Conservation (phyloP, 306 rosid species). For the Cucurbita moschata region DNA sequence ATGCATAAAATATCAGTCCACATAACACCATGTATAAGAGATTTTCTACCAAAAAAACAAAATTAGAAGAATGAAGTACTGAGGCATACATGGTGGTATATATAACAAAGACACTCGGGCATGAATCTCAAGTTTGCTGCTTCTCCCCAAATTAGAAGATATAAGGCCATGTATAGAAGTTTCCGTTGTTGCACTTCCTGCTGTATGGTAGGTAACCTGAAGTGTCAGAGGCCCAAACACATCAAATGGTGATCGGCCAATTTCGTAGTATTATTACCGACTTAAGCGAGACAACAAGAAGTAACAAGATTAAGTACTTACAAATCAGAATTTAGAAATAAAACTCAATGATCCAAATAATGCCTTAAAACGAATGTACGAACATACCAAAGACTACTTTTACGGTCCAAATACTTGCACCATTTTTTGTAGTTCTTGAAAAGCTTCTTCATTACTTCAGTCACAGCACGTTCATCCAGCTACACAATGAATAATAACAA, state of each 20-base stretch:
- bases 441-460: slow-evolving; percentile 97
- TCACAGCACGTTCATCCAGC: slow-evolving; percentile 93
- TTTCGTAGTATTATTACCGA: background rate
- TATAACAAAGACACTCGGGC: slow-evolving; percentile 98
- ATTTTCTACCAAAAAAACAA: background rate
- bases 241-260: background rate
- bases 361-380: slow-evolving; percentile 1
- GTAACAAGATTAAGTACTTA: background rate
- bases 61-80: background rate
- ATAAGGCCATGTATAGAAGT: slow-evolving; percentile 85
- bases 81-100: slow-evolving; percentile 81
- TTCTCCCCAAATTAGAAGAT: slow-evolving; percentile 99
- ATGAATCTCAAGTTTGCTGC: slow-evolving; percentile 96
- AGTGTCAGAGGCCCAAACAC: background rate
- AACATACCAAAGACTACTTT: slow-evolving; percentile 93
- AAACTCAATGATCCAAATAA: background rate
- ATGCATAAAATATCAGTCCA: background rate
- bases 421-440: slow-evolving; percentile 93
- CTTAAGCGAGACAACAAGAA: background rate
- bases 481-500: slow-evolving; percentile 22
- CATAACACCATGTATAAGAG: background rate
- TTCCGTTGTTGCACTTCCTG: slow-evolving; percentile 99
- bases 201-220: slow-evolving; percentile 97
- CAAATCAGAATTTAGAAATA: background rate
- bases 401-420: slow-evolving; percentile 98